Conservation (phyloP, 805 yeast genomes). For the Metschnikowia kofuensis region DNA sequence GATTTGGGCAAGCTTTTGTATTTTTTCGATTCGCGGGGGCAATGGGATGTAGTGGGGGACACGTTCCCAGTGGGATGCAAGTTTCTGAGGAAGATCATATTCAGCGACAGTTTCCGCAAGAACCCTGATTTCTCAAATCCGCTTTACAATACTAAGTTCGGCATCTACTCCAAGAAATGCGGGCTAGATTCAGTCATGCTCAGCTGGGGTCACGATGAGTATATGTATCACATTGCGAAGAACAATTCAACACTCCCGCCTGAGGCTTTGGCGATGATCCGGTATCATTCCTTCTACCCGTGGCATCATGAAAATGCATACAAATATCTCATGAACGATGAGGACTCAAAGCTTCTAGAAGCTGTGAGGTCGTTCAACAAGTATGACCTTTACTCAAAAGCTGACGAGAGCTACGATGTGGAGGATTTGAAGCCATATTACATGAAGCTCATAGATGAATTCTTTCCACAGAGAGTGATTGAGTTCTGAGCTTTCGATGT, state of each 20-base stretch:
- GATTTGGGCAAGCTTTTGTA: conserved; percentile 68
- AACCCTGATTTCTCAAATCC: conserved; percentile 66
- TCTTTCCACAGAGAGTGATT: conserved; percentile 53
- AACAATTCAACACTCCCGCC: conserved; percentile 60
- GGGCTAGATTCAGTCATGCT: conserved; percentile 69
- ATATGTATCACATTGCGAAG: conserved; percentile 71
- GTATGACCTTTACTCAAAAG: conserved; percentile 66
- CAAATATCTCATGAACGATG: conserved; percentile 58
- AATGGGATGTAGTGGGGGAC: conserved; percentile 81
- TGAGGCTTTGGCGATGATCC: conserved; percentile 69
- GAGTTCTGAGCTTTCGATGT: conserved; percentile 42
- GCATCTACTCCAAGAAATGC: conserved; percentile 61
- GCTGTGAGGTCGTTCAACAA: conserved; percentile 67
- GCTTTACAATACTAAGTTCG: conserved; percentile 61
- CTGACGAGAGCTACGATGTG: conserved; percentile 46
- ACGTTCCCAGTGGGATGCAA: conserved; percentile 75
- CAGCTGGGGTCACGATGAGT: conserved; percentile 80
- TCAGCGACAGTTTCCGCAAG: conserved; percentile 54
- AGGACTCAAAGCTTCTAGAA: conserved; percentile 56
- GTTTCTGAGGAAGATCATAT: conserved; percentile 57
- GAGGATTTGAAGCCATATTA: conserved; percentile 57
- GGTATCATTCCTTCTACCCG: conserved; percentile 74
- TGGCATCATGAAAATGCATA: conserved; percentile 75
- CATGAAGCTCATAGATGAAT: conserved; percentile 62
- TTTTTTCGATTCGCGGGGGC: conserved; percentile 69